A percentile compares a stretch with the other conserved stretches of the same genome.
phyloP scores from a whole-genome alignment of 2,329 filamentous ascomycete genomes.

The Hypoxylon sp. region DNA sequence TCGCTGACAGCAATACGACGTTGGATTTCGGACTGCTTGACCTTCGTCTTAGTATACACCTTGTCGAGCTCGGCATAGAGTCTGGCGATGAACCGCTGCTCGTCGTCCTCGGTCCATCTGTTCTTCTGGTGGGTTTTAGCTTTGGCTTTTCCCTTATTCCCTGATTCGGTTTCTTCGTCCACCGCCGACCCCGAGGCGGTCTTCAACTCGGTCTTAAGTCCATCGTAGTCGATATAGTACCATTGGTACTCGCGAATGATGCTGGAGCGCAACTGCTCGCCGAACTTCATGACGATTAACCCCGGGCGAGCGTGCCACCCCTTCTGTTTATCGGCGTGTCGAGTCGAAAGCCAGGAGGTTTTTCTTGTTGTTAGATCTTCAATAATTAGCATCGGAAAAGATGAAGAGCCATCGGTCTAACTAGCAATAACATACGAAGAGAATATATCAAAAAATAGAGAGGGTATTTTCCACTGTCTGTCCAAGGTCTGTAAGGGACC shows the following conservation, averaged over 20 bases:
- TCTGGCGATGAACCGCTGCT: slow-evolving; percentile 84
- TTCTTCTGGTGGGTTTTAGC: slow-evolving; percentile 58
- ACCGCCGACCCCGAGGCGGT: slow-evolving; percentile 65
- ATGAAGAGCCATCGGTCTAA: slow-evolving; percentile 4
- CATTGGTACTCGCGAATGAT: slow-evolving; percentile 97
- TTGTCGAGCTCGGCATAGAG: slow-evolving; percentile 95
- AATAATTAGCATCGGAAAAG: slow-evolving; percentile 59
- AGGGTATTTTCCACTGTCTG: slow-evolving; percentile 8
- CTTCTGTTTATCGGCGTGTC: slow-evolving; percentile 17
- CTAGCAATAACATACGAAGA: slow-evolving; percentile 22
- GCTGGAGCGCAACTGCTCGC: slow-evolving; percentile 94
- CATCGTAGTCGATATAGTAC: slow-evolving; percentile 98
- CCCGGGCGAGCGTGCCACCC: slow-evolving; percentile 54
- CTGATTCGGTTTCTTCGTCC: slow-evolving; percentile 51
- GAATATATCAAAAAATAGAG: slow-evolving; percentile 5
- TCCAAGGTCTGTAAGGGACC: slow-evolving; percentile 17
- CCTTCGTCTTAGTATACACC: slow-evolving; percentile 96
- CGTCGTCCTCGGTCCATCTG: slow-evolving; percentile 90
- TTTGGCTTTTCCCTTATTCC: slow-evolving; percentile 52
- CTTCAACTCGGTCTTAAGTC: slow-evolving; percentile 87
- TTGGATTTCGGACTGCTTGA: slow-evolving; percentile 96
- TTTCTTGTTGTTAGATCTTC: slow-evolving; percentile 45
- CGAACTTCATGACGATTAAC: slow-evolving; percentile 80
- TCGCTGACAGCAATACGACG: slow-evolving; percentile 88
- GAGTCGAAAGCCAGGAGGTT: slow-evolving; percentile 36